phyloP scores from a whole-genome alignment of 495 filamentous ascomycete genomes.

The Amphirosellinia nigrospora region DNA sequence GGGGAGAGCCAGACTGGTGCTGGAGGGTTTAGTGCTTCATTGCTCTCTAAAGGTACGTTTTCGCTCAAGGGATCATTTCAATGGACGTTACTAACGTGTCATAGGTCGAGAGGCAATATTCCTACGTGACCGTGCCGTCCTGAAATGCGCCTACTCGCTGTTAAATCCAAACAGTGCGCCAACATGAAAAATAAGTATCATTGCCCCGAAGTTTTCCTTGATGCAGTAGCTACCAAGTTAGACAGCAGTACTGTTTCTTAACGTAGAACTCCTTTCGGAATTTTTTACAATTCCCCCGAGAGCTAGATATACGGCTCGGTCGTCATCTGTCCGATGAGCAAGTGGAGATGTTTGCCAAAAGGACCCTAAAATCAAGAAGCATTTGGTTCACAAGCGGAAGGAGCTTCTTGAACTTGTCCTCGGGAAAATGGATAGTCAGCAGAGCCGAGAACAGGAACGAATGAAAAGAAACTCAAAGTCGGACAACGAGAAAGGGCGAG shows the following conservation, averaged over 20 bases:
- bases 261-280: conserved; percentile 94
- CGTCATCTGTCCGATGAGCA: conserved; percentile 77
- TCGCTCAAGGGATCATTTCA: neutral
- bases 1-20: conserved; percentile 83
- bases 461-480: conserved; percentile 29
- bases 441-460: conserved; percentile 51
- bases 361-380: conserved; percentile 83
- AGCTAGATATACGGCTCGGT: conserved; percentile 87
- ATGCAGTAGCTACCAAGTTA: conserved; percentile 94
- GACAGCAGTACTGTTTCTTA: conserved; percentile 95
- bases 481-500: conserved; percentile 36
- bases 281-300: conserved; percentile 97
- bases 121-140: conserved; percentile 85
- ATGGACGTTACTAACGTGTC: conserved; percentile 29
- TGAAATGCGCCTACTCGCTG: conserved; percentile 86
- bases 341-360: conserved; percentile 91
- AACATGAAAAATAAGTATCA: conserved; percentile 86
- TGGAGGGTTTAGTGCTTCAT: conserved; percentile 85
- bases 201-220: conserved; percentile 96
- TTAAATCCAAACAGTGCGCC: conserved; percentile 86
- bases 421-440: conserved; percentile 87
- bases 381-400: conserved; percentile 89
- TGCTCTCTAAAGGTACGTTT: conserved; percentile 76
- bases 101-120: conserved; percentile 89
- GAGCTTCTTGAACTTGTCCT: conserved; percentile 91